Evolutionary conservation across 306 rosid species (phyloP).

Genomic region (Mucuna pruriens): DNA sequence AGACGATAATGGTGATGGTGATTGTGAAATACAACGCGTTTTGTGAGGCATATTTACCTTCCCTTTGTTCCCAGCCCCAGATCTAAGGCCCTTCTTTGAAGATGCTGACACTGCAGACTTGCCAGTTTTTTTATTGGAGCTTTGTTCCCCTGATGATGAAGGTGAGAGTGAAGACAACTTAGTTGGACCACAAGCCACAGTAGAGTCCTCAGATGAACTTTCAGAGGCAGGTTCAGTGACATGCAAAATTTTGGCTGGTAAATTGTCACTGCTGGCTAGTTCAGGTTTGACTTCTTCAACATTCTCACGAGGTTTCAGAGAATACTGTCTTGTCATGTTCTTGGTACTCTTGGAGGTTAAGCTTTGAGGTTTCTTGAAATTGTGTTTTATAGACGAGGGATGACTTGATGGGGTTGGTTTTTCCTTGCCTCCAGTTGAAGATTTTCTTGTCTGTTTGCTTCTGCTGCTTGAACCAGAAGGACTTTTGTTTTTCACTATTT

Average conservation of each 20-base stretch:
- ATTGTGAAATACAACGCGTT: constrained; percentile 1
- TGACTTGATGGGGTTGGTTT: constrained; percentile 22
- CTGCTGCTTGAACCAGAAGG: constrained; percentile 39
- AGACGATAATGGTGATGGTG: constrained; percentile 30
- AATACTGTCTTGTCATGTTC: constrained; percentile 31
- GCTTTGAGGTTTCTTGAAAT: constrained; percentile 42
- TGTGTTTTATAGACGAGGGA: constrained; percentile 44
- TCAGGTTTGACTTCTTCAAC: constrained; percentile 35
- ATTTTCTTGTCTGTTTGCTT: constrained; percentile 38
- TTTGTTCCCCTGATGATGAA: constrained; percentile 37
- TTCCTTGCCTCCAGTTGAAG: constrained; percentile 41
- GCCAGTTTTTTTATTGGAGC: constrained; percentile 35
- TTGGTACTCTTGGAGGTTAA: constrained; percentile 27
- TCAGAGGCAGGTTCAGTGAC: constrained; percentile 47
- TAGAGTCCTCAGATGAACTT: constrained; percentile 41
- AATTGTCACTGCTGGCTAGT: constrained; percentile 41
- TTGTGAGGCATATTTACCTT: constrained; percentile 36
- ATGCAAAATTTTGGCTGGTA: constrained; percentile 52
- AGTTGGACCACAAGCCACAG: constrained; percentile 37
- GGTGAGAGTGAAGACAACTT: constrained; percentile 38
- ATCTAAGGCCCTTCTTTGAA: constrained; percentile 50
- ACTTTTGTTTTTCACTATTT: constrained; percentile 30
- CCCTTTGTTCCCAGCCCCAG: constrained; percentile 45
- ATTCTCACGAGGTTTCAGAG: constrained; percentile 33
- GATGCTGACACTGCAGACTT: constrained; percentile 40